Percentiles rank a stretch among this genome's conserved stretches.
Conservation (phyloP, 2,329 filamentous ascomycete species). For the Metarhizium anisopliae region DNA sequence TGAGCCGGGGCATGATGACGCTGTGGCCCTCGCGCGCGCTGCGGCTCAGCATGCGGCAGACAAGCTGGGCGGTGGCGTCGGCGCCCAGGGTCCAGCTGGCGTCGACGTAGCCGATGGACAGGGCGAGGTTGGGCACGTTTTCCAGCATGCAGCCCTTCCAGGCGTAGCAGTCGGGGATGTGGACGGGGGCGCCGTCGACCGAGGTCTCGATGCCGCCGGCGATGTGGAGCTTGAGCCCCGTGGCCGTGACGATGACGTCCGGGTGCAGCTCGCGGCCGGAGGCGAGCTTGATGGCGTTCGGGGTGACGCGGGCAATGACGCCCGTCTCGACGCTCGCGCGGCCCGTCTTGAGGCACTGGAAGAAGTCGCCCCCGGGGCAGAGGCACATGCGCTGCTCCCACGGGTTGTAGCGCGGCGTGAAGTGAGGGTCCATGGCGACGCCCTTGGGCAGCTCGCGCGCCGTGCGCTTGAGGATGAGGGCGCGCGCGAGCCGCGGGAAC, state of each 20-base stretch:
- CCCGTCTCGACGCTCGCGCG: conserved; percentile 35
- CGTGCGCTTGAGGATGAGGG: conserved; percentile 35
- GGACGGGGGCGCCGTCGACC: conserved; percentile 39
- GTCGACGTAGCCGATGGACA: conserved; percentile 52
- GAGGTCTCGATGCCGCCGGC: conserved; percentile 41
- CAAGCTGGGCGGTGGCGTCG: conserved; percentile 25
- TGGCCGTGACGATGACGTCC: conserved; percentile 58
- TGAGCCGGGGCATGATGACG: conserved; percentile 1
- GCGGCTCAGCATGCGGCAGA: conserved; percentile 2
- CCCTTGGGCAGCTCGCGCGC: conserved; percentile 35
- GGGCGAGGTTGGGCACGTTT: conserved; percentile 50
- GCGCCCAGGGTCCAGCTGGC: conserved; percentile 54
- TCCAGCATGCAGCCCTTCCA: conserved; percentile 56
- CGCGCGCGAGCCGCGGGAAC: conserved; percentile 41
- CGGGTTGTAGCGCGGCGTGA: conserved; percentile 44
- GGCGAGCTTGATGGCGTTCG: conserved; percentile 32
- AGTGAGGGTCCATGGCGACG: conserved; percentile 43
- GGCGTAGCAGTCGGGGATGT: conserved; percentile 35
- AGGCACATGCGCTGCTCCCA: conserved; percentile 65
- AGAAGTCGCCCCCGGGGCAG: conserved; percentile 38
- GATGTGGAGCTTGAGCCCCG: conserved; percentile 48
- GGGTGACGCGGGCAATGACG: conserved; percentile 34
- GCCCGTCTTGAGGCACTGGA: conserved; percentile 26
- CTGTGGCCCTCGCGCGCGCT: not conserved
- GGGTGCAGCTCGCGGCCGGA: conserved; percentile 37